Conservation (phyloP, 257 asterid genomes). For the Solanum phureja region DNA sequence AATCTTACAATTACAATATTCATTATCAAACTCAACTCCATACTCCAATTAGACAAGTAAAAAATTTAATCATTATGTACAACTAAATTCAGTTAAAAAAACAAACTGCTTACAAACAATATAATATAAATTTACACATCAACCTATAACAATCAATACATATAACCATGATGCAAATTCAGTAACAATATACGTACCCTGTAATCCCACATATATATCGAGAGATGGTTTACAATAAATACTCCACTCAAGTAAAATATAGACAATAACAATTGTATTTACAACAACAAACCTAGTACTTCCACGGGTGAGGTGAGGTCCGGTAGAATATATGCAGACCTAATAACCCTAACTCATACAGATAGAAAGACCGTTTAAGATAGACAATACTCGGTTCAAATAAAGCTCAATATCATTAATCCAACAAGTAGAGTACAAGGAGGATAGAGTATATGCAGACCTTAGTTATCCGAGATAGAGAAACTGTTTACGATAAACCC, state of each 20-base stretch:
- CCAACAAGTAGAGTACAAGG: no score
- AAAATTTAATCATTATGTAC: neutral
- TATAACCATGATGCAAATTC: neutral
- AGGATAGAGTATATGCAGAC: no score
- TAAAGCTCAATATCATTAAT: no score
- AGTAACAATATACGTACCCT: neutral
- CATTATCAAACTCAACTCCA: neutral
- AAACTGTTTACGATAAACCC: neutral
- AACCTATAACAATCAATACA: neutral
- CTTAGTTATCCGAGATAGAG: no score
- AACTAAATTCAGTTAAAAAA: no score
- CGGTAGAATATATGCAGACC: neutral
- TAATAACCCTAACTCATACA: neutral
- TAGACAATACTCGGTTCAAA: no score
- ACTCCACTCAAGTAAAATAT: neutral
- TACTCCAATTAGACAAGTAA: neutral
- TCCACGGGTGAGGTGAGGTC: neutral
- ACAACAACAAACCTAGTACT: neutral
- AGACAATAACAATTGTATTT: neutral
- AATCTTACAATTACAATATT: neutral
- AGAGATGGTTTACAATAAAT: neutral
- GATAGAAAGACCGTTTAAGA: no score
- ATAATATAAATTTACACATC: neutral
- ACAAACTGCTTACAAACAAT: neutral
- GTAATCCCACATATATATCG: neutral